A percentile compares a stretch with the other conserved stretches of the same genome.
Conservation (phyloP, 192 early-diverging fungal species). For the Dissophora ornata region DNA sequence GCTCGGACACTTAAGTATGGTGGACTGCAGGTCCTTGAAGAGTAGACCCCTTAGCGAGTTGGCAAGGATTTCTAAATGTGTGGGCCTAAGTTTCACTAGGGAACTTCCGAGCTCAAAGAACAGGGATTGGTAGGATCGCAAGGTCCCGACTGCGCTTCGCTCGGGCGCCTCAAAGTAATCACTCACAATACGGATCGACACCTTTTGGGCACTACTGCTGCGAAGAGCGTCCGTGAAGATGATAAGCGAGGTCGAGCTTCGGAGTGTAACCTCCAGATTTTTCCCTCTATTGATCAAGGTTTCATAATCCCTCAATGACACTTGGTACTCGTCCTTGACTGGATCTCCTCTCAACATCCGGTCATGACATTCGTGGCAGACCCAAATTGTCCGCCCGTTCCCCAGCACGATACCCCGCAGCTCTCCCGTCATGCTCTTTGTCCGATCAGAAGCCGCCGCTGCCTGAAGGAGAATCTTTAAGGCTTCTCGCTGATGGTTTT, state of each 20-base stretch:
- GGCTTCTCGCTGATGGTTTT: constrained; percentile 15
- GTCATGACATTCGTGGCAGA: constrained; percentile 20
- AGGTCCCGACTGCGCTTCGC: neutral
- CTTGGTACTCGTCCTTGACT: constrained; percentile 4
- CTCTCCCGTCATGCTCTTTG: constrained; percentile 20
- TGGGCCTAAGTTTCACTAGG: neutral
- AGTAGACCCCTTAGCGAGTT: neutral
- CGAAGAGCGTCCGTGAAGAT: constrained; percentile 13
- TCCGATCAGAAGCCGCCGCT: constrained; percentile 3
- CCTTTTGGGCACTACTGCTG: neutral
- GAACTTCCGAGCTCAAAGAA: neutral
- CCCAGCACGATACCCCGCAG: constrained; percentile 11
- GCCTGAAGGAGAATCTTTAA: constrained; percentile 8
- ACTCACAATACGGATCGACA: constrained; percentile 4
- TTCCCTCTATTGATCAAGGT: neutral
- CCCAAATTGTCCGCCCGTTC: constrained; percentile 12
- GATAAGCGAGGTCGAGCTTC: constrained; percentile 10
- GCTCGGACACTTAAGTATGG: neutral
- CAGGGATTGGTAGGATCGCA: neutral
- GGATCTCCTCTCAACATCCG: constrained; percentile 7
- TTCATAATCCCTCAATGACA: constrained; percentile 14
- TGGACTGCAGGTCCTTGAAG: neutral
- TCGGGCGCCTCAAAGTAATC: constrained; percentile 15
- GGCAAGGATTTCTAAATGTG: neutral
- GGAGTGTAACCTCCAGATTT: neutral